phyloP scores from a whole-genome alignment of 208 protist species.

The Phytomonas sp. region DNA sequence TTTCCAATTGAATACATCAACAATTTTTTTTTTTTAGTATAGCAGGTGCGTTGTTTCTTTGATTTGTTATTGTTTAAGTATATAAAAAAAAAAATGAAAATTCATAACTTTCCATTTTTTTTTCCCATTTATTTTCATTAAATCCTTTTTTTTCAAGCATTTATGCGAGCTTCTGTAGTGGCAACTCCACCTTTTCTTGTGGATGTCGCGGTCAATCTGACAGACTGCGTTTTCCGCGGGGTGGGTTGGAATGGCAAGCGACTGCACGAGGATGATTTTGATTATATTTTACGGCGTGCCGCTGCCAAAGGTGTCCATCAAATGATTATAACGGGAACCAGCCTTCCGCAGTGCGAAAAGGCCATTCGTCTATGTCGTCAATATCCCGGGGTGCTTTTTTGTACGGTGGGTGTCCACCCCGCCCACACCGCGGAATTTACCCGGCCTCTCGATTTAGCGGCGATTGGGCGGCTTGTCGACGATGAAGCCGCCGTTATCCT shows the following conservation, averaged over 20 bases:
- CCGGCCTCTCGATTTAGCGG: constrained; percentile 20
- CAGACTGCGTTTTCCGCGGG: constrained; percentile 83
- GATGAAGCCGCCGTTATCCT: constrained; percentile 31
- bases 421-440: constrained; percentile 70
- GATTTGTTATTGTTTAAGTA: too few relatives aligned
- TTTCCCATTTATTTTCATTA: too few relatives aligned
- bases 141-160: background rate
- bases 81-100: too few relatives aligned
- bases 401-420: constrained; percentile 83
- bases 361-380: constrained; percentile 69
- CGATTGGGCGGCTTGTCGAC: constrained; percentile 20
- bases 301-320: constrained; percentile 40
- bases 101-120: too few relatives aligned
- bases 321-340: constrained; percentile 84
- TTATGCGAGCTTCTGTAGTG: background rate
- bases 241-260: constrained; percentile 74
- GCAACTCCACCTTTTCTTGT: constrained; percentile 46
- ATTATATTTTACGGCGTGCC: constrained; percentile 55
- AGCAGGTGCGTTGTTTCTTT: too few relatives aligned
- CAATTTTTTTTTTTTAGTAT: too few relatives aligned
- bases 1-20: too few relatives aligned
- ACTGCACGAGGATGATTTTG: constrained; percentile 79
- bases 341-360: constrained; percentile 59
- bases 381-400: constrained; percentile 45
- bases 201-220: constrained; percentile 85